Evolutionary conservation across 345 rosid species (phyloP).

Genomic region (Euphorbia peplus): DNA sequence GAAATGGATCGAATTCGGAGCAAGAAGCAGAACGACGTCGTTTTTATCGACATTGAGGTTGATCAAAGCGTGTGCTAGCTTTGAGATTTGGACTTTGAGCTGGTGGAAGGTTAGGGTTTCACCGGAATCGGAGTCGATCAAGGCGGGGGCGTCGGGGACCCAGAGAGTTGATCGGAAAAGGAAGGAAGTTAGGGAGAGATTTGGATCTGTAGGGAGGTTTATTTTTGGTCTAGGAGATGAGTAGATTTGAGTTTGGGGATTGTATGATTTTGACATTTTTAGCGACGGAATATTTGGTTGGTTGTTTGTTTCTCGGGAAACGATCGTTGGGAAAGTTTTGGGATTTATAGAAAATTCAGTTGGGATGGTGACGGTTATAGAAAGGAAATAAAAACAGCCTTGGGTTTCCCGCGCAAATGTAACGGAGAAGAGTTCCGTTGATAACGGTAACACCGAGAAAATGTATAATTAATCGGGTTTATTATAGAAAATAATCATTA

Average conservation of each 20-base stretch:
- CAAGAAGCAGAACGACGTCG: constrained; percentile 34
- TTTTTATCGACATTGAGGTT: constrained; percentile 14
- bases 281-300: background rate
- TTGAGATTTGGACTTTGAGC: constrained; percentile 16
- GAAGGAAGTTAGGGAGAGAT: constrained; percentile 19
- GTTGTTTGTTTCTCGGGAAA: background rate
- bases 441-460: background rate
- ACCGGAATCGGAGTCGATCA: constrained; percentile 12
- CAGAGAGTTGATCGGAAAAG: constrained; percentile 16
- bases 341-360: background rate
- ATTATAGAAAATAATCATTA: no score
- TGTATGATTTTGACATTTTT: constrained; percentile 3
- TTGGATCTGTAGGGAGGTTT: constrained; percentile 3
- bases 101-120: constrained; percentile 11
- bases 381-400: no score
- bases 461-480: no score
- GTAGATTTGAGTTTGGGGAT: constrained; percentile 11
- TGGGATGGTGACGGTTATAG: background rate
- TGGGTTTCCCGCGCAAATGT: background rate
- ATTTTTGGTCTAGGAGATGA: constrained; percentile 13
- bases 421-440: no score
- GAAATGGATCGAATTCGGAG: constrained; percentile 28
- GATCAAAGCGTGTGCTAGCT: constrained; percentile 10
- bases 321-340: background rate
- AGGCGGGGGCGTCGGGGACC: constrained; percentile 5